Base-by-base conservation (phyloP, 2,329 filamentous ascomycete genomes). In the Coniochaeta prunicola region DNA sequence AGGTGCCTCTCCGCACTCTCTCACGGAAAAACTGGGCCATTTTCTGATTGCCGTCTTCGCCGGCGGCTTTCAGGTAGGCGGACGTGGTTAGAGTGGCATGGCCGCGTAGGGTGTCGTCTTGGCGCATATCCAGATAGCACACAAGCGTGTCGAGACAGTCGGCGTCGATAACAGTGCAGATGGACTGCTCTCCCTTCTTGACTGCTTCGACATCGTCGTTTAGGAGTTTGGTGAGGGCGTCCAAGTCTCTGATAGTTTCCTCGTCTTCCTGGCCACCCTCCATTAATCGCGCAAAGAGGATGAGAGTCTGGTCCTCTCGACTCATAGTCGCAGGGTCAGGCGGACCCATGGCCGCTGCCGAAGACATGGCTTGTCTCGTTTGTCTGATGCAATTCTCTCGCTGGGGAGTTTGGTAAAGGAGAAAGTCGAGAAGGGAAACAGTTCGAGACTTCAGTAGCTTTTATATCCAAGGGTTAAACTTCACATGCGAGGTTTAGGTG, bases 221-320 rank as follows among this genome's bases (percentile, higher is more conserved):
- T 59, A 88, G 75, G 40, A 88, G 74, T 70, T 80, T 83, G 50
- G 84, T 85, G 58, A 88, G 78, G 58, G 74, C 72, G 64, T 83
- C 80, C 53, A 88, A 75, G 61, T 85, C 80, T 61, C 73, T 73
- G 65, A 82, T 86, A 13, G 84, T 88, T 64, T 90, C 86, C 59
- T 86, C 84, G 68, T 90, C 90, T 66, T 96, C 91, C 66, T 92
- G 85, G 57, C 91, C 92, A 50, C 91, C 91, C 70, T 96, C 91
- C 87, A 97, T 96, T 65, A 97, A 78, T 67, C 90, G 89, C 26
- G 92, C 92, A 64, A 97, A 85, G 65, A 93, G 86, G 59, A 96
- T 83, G 67, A 88, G 83, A 59, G 89, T 88, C 67, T 88, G 78
- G 68, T 90, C 87, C 65, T 82, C 74, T 74, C 83, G 55, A 66